Conservation (phyloP, 2,329 filamentous ascomycete species). For the Grosmannia clavigera region DNA sequence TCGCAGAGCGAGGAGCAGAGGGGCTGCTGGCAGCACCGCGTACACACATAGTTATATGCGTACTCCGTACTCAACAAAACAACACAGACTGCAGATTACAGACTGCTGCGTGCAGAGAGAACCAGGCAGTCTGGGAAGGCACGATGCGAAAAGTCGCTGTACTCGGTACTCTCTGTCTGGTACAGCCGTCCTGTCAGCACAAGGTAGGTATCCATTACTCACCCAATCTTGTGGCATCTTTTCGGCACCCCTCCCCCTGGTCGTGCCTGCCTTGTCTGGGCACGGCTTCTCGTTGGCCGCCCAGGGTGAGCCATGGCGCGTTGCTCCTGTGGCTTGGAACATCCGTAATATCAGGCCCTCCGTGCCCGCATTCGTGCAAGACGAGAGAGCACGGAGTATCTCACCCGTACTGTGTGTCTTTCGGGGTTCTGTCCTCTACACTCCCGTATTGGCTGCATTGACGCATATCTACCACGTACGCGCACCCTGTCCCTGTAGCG, state of each 20-base stretch:
- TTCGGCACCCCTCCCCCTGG: background rate
- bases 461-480: background rate
- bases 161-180: background rate
- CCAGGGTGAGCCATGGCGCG: background rate
- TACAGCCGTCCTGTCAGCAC: background rate
- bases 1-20: too few relatives aligned
- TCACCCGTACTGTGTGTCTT: background rate
- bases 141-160: background rate
- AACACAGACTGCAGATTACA: too few relatives aligned
- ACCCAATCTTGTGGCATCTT: background rate
- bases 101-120: background rate
- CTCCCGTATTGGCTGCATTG: background rate
- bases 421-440: background rate
- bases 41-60: too few relatives aligned
- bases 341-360: background rate
- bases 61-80: too few relatives aligned
- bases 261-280: constrained; percentile 1
- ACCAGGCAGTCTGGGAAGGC: background rate
- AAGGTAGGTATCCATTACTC: background rate
- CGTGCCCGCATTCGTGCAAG: background rate
- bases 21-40: too few relatives aligned
- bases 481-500: background rate
- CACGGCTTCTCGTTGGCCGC: background rate
- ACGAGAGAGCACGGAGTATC: background rate
- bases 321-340: background rate